These are phyloP conservation scores for Butyriboletus loyo DNA, from an alignment of 768 basidiomycete species.

Conservation along the genomic window DNA sequence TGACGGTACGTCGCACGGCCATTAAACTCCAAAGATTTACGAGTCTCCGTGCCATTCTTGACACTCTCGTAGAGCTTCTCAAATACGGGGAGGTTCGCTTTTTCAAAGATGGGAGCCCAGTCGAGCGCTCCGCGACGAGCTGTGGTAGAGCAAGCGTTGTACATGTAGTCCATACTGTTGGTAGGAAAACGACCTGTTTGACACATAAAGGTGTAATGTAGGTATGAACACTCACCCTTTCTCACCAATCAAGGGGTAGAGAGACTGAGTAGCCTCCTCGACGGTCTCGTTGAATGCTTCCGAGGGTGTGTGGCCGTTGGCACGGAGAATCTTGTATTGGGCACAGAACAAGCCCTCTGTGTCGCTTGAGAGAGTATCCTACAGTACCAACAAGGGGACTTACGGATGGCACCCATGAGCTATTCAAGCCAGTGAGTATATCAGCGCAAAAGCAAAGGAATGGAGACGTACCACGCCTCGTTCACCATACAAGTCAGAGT, in stretches of 20 bases:
- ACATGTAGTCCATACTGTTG: conserved; percentile 97
- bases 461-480: conserved; percentile 86
- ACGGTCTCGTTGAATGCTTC: conserved; percentile 99
- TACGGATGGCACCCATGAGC: conserved; percentile 97
- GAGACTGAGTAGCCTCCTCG: conserved; percentile 98
- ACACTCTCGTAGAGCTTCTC: conserved; percentile 95
- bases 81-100: conserved; percentile 92
- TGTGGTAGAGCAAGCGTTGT: conserved; percentile 97
- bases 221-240: conserved; percentile 61
- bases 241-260: conserved; percentile 94
- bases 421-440: conserved; percentile 30
- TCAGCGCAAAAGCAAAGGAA: background rate
- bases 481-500: conserved; percentile 98
- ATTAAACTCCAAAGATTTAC: conserved; percentile 96
- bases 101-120: conserved; percentile 97
- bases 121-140: conserved; percentile 98
- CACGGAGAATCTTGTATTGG: conserved; percentile 96
- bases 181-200: background rate
- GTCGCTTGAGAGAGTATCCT: conserved; percentile 4
- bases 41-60: conserved; percentile 92
- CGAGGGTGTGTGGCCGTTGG: conserved; percentile 94
- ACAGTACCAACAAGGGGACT: conserved; percentile 26
- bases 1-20: conserved; percentile 87
- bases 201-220: background rate
- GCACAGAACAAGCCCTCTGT: conserved; percentile 97